phyloP scores from a whole-genome alignment of 306 rosid genomes.

The Dryas drummondii region DNA sequence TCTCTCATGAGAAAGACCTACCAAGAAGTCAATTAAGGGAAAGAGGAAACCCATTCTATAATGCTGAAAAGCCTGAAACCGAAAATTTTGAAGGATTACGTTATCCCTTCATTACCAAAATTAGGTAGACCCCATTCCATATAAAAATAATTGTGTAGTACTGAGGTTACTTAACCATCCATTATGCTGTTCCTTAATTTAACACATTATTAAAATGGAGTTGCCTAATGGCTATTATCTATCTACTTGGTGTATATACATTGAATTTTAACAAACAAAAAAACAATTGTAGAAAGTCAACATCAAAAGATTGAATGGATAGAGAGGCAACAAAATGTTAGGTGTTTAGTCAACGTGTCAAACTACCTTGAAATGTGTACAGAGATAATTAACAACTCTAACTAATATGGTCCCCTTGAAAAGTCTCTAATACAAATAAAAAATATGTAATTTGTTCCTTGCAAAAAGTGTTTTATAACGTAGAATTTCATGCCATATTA shows the following conservation, averaged over 20 bases:
- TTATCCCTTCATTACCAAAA: conserved; percentile 8
- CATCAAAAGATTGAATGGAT: neutral
- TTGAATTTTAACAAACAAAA: neutral
- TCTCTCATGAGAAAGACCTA: conserved; percentile 8
- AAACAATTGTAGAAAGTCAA: neutral
- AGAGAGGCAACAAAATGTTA: neutral
- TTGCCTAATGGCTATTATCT: neutral
- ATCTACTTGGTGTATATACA: neutral
- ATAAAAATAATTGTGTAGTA: neutral
- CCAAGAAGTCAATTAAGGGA: neutral
- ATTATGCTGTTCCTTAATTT: neutral
- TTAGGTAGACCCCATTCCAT: conserved; percentile 1
- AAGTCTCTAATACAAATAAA: neutral
- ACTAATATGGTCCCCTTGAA: neutral
- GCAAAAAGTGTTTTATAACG: no score
- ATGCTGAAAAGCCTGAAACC: neutral
- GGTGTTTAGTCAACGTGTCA: neutral
- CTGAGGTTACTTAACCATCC: no score
- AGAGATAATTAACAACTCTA: no score
- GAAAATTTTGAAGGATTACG: neutral
- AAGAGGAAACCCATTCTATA: neutral
- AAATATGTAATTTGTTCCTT: no score
- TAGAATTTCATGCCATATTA: no score
- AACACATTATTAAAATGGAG: neutral
- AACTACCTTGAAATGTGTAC: neutral